phyloP scores from a whole-genome alignment of 129 eudicot genomes.

The Tagetes patula region DNA sequence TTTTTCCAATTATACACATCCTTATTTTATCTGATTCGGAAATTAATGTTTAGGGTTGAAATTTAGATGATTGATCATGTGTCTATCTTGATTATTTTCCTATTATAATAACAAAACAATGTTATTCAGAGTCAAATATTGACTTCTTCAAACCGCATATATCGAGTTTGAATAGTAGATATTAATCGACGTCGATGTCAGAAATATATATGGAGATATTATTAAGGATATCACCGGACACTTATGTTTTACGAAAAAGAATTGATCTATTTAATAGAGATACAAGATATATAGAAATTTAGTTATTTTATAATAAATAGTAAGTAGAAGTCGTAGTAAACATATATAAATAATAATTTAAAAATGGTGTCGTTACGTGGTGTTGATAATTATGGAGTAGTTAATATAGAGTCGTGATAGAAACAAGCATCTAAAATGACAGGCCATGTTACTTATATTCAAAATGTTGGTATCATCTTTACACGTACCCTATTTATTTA shows the following conservation, averaged over 20 bases:
- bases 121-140: too few species aligned
- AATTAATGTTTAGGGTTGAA: too few species aligned
- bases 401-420: neutral
- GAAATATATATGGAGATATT: too few species aligned
- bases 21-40: too few species aligned
- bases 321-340: neutral
- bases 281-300: too few species aligned
- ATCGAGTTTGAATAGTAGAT: neutral
- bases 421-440: conserved; percentile 11
- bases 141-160: neutral
- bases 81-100: too few species aligned
- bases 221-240: too few species aligned
- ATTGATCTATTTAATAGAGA: too few species aligned
- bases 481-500: conserved; percentile 22
- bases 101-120: too few species aligned
- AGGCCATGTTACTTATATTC: conserved; percentile 33
- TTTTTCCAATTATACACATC: too few species aligned
- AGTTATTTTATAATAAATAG: neutral
- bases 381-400: conserved; percentile 1
- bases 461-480: conserved; percentile 18
- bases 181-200: neutral
- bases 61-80: too few species aligned
- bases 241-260: too few species aligned
- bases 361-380: neutral
- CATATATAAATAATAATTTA: neutral